phyloP scores from a whole-genome alignment of 2,329 filamentous ascomycete genomes.

The Verticillium klebahnii region DNA sequence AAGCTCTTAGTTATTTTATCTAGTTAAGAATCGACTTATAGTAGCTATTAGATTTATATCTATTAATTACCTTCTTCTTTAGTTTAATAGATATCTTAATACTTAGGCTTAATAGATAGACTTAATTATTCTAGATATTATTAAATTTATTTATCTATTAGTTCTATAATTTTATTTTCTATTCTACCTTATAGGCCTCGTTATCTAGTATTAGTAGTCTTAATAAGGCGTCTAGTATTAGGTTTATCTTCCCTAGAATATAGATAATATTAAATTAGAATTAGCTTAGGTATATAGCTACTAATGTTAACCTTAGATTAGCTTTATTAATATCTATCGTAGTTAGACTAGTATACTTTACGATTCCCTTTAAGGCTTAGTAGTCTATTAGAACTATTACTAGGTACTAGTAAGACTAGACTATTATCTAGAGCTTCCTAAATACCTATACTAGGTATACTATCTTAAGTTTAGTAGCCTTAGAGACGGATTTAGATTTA shows the following conservation, averaged over 20 bases:
- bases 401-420: constrained; percentile 1
- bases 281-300: not conserved
- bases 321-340: constrained; percentile 8
- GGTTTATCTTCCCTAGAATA: no score
- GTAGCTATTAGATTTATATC: not conserved
- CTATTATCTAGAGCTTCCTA: not conserved
- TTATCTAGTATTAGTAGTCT: constrained; percentile 5
- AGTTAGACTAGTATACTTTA: not conserved
- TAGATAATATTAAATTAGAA: no score
- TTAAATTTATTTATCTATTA: not conserved
- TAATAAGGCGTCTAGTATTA: constrained; percentile 4
- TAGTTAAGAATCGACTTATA: not conserved
- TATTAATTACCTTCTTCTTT: constrained; percentile 9
- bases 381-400: not conserved
- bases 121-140: constrained; percentile 1
- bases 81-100: constrained; percentile 3
- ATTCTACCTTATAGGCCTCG: not conserved
- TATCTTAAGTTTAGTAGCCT: not conserved
- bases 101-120: no score
- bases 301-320: constrained; percentile 6
- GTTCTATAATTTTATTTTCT: not conserved
- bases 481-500: not conserved
- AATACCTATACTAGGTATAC: not conserved
- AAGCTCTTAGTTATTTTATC: not conserved
- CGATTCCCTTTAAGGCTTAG: constrained; percentile 2